Conservation (phyloP, 1,139 yeast genomes). For the Taphrina sp. region DNA sequence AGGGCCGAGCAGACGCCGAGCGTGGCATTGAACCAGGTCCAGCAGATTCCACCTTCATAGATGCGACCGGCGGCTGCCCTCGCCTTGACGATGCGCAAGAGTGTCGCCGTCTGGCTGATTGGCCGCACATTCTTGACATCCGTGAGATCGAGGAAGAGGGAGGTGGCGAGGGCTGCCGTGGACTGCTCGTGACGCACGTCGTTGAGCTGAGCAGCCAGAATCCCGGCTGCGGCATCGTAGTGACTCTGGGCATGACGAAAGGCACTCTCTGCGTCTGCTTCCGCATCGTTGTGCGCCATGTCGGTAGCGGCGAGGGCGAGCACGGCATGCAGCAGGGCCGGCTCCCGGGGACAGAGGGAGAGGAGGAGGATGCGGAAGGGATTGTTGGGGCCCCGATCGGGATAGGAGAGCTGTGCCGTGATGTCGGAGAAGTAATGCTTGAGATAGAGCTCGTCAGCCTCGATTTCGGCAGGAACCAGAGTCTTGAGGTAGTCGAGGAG, state of each 20-base stretch:
- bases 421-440: slow-evolving; percentile 7
- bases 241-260: slow-evolving; percentile 16
- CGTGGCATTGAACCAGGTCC: slow-evolving; percentile 20
- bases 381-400: slow-evolving; percentile 27
- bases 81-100: slow-evolving; percentile 26
- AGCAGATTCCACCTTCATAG: slow-evolving; percentile 28
- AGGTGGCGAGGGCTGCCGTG: slow-evolving; percentile 27
- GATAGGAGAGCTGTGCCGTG: slow-evolving; percentile 7
- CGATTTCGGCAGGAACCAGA: slow-evolving; percentile 7
- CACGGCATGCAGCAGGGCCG: slow-evolving; percentile 28
- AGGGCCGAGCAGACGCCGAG: slow-evolving; percentile 21
- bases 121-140: slow-evolving; percentile 22
- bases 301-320: slow-evolving; percentile 27
- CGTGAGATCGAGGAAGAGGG: slow-evolving; percentile 13
- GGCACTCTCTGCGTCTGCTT: background rate
- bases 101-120: slow-evolving; percentile 3
- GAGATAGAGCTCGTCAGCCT: slow-evolving; percentile 12
- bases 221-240: slow-evolving; percentile 2
- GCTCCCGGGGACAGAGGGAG: slow-evolving; percentile 23
- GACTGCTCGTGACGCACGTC: slow-evolving; percentile 19
- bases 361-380: slow-evolving; percentile 21
- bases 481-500: slow-evolving; percentile 8
- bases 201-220: slow-evolving; percentile 6
- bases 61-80: slow-evolving; percentile 25
- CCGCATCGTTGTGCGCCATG: slow-evolving; percentile 16